These are phyloP conservation scores for Aspergillus bertholletiae DNA, from an alignment of 495 filamentous ascomycete genomes.

Conservation along the genomic window DNA sequence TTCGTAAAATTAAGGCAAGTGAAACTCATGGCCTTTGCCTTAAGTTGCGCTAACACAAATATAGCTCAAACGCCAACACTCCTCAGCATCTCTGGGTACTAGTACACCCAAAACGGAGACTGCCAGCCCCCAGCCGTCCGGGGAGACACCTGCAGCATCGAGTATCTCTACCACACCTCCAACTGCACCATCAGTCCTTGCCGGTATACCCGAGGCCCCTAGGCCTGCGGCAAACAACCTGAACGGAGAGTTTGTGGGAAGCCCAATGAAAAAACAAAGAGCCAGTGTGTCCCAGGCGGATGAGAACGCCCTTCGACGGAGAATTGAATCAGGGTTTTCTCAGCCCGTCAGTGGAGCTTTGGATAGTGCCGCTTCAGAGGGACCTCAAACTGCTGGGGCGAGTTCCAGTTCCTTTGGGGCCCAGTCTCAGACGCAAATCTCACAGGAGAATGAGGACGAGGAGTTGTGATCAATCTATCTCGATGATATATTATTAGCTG, in stretches of 20 bases:
- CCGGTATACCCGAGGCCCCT: conserved; percentile 19
- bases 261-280: conserved; percentile 80
- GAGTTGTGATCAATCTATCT: conserved; percentile 29
- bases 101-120: conserved; percentile 32
- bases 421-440: conserved; percentile 6
- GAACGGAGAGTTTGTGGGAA: conserved; percentile 59
- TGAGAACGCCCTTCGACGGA: conserved; percentile 47
- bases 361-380: neutral
- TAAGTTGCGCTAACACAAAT: conserved; percentile 8
- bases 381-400: neutral
- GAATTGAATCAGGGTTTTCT: conserved; percentile 42
- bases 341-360: conserved; percentile 33
- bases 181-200: conserved; percentile 14
- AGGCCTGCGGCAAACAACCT: conserved; percentile 30
- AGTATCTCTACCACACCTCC: conserved; percentile 43
- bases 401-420: conserved; percentile 3
- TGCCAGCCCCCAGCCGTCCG: conserved; percentile 43
- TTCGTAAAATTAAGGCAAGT: conserved; percentile 88
- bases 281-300: conserved; percentile 64
- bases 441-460: conserved; percentile 28
- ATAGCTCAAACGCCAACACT: conserved; percentile 94
- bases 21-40: neutral
- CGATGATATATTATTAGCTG: neutral
- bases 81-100: conserved; percentile 66
- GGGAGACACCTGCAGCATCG: conserved; percentile 31